A percentile compares a stretch with the other conserved stretches of the same genome.
Evolutionary conservation across 2,329 filamentous ascomycete species (phyloP).

Genomic region (Claviceps africana): DNA sequence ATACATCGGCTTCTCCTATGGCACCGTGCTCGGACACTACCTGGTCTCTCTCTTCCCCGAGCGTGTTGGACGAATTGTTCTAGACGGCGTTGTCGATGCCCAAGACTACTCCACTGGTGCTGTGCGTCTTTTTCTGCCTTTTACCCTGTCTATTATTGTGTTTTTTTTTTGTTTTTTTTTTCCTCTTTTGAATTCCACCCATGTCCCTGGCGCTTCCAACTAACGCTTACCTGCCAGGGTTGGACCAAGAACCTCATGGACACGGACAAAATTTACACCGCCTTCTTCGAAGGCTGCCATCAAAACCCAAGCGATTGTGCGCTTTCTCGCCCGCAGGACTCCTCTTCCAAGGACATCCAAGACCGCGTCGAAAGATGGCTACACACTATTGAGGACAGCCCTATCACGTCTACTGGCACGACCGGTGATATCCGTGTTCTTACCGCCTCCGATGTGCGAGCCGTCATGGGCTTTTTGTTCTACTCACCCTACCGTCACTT

Average conservation of each 20-base stretch:
- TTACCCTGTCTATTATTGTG: not conserved
- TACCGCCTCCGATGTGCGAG: slow-evolving; percentile 9
- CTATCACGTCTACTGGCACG: slow-evolving; percentile 10
- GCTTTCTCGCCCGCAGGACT: slow-evolving; percentile 2
- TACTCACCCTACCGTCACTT: slow-evolving; percentile 14
- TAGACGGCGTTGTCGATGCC: slow-evolving; percentile 19
- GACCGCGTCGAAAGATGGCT: slow-evolving; percentile 15
- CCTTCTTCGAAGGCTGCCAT: slow-evolving; percentile 21
- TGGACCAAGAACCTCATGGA: slow-evolving; percentile 21
- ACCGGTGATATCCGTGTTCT: slow-evolving; percentile 11
- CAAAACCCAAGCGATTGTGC: slow-evolving; percentile 5
- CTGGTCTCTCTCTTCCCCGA: slow-evolving; percentile 14
- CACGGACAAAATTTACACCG: slow-evolving; percentile 15
- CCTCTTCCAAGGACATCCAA: slow-evolving; percentile 3
- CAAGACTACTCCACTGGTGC: slow-evolving; percentile 15
- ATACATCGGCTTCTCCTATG: slow-evolving; percentile 34
- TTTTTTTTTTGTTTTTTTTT: not conserved
- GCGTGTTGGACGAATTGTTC: slow-evolving; percentile 22
- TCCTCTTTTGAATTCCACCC: too few species aligned
- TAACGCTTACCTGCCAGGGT: slow-evolving; percentile 1
- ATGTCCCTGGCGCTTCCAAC: too few species aligned
- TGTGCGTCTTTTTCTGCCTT: slow-evolving; percentile 10
- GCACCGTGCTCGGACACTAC: slow-evolving; percentile 12
- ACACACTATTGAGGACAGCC: slow-evolving; percentile 9
- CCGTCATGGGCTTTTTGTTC: slow-evolving; percentile 12